These are phyloP conservation scores for Saccharomyces cerevisiae DNA, from an alignment of 805 yeast species.

Conservation along the genomic window DNA sequence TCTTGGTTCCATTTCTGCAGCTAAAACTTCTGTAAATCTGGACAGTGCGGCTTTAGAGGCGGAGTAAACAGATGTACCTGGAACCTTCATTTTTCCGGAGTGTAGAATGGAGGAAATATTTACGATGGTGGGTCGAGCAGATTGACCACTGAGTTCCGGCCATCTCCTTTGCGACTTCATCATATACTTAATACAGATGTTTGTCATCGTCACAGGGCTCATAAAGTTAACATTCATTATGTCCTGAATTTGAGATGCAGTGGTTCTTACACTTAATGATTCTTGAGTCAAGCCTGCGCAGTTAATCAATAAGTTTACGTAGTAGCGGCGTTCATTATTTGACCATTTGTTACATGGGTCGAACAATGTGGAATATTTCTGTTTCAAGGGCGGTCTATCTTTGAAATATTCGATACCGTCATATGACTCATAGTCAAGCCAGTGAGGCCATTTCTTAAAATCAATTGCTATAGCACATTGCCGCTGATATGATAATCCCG, in stretches of 20 bases:
- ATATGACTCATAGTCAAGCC: conserved; percentile 9
- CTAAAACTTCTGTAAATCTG: conserved; percentile 18
- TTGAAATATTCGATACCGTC: conserved; percentile 11
- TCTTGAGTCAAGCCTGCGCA: conserved; percentile 30
- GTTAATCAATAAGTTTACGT: conserved; percentile 20
- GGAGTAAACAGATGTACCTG: conserved; percentile 27
- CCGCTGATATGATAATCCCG: conserved; percentile 10
- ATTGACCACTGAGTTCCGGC: not conserved
- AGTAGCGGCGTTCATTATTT: conserved; percentile 3
- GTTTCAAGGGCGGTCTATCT: not conserved
- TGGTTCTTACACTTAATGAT: conserved; percentile 15
- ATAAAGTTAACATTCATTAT: conserved; percentile 25
- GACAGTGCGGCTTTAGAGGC: conserved; percentile 28
- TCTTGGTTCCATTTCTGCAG: conserved; percentile 15
- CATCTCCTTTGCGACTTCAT: conserved; percentile 5
- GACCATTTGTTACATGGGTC: conserved; percentile 8
- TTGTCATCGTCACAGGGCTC: conserved; percentile 21
- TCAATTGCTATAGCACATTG: conserved; percentile 25
- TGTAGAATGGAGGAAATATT: conserved; percentile 27
- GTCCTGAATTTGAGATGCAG: conserved; percentile 8
- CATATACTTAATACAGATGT: conserved; percentile 18
- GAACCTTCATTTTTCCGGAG: conserved; percentile 7
- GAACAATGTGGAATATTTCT: conserved; percentile 3
- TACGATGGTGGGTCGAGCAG: conserved; percentile 14
- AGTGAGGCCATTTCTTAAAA: conserved; percentile 24